Evolutionary conservation across 1,139 yeast genomes (phyloP), one percentile per base, ranked within the genome.

Genomic region (Candida freyschussii): DNA sequence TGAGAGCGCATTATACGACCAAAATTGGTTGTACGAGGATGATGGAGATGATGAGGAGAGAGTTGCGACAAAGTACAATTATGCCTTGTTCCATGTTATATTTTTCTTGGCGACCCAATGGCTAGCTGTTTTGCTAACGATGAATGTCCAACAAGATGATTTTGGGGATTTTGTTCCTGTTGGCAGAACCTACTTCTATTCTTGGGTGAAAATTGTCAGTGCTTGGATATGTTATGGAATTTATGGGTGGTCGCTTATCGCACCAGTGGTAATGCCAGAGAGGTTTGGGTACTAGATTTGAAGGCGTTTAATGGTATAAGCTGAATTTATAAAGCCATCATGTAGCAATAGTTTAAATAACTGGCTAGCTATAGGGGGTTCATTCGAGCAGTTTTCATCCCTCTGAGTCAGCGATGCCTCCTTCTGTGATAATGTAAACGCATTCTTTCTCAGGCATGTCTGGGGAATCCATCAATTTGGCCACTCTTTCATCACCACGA

Each of bases 51-150:
- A 53, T 20, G 59, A 55, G 12, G 94, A 83, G 47, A 62, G 69
- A 34, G 62, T 64, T 27, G 67, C 72, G 24, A 89, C 93, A 2
- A 83, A 80, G 55, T 91, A 91, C 64, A 89, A 85, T 59, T 91
- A 91, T 57, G 72, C 87, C 3, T 62, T 89, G 34, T 93, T 91
- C 68, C 98, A 93, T 57, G 56, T 89, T 20, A 84, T 93, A 24
- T 93, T 93, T 69, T 78, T 93, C 56, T 67, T 93, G 45, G 98
- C 98, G 1, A 91, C 98, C 1, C 98, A 91, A 58, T 93, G 95
- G 74, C 89, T 91, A 30, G 96, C 98, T 2, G 87, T 96, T 1
- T 65, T 93, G 43, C 67, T 93, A 40, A 93, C 98, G 0, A 84
- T 87, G 59, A 91, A 89, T 52, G 96, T 91, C 20, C 78, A 82